Evolutionary conservation across 2,329 filamentous ascomycete species (phyloP).

Genomic region (Trichoderma polysporum): DNA sequence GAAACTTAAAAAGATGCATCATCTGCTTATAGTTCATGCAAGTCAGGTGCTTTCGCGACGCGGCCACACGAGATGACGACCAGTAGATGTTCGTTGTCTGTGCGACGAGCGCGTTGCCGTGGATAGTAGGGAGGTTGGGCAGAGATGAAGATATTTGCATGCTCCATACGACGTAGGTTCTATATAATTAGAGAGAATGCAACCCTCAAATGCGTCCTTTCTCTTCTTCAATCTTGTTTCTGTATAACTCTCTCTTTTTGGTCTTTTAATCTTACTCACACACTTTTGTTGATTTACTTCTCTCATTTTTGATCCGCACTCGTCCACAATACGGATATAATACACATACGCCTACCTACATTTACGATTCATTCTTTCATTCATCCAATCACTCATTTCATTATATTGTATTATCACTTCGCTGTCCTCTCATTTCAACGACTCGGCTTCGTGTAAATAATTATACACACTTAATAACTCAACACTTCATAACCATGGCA

Average conservation of each 20-base stretch:
- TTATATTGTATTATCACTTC: background rate
- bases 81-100: constrained; percentile 11
- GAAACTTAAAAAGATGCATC: background rate
- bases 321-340: background rate
- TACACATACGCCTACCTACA: background rate
- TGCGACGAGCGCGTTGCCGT: constrained; percentile 9
- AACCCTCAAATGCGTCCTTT: background rate
- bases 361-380: constrained; percentile 11
- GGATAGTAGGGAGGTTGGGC: background rate
- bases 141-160: constrained; percentile 5
- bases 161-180: background rate
- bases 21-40: constrained; percentile 10
- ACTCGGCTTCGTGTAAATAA: background rate
- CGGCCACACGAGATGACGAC: constrained; percentile 1
- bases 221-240: background rate
- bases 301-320: background rate
- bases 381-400: background rate
- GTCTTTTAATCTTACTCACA: background rate
- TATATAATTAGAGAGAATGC: background rate
- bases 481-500: constrained; percentile 24
- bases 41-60: constrained; percentile 30
- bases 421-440: background rate
- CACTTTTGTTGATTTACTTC: background rate
- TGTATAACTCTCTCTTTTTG: constrained; percentile 2
- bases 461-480: constrained; percentile 11